These are phyloP conservation scores for Penicillium griseofulvum DNA, from an alignment of 2,329 filamentous ascomycete genomes.

Conservation along the genomic window DNA sequence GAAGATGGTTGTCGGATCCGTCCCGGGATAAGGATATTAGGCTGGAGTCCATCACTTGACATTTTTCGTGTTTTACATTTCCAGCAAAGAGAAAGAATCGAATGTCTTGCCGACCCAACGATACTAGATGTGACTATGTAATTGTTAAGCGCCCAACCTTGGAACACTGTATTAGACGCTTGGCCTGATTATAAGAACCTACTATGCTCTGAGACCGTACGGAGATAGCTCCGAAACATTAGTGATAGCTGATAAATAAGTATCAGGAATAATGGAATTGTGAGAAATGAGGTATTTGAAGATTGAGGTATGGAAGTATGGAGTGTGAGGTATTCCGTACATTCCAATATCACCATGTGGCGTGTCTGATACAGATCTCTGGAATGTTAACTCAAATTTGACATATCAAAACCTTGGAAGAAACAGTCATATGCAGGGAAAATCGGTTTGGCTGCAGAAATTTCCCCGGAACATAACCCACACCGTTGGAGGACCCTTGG, in stretches of 20 bases:
- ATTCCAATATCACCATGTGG: constrained; percentile 5
- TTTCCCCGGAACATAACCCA: constrained; percentile 1
- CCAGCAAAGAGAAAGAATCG: background rate
- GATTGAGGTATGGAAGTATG: no score
- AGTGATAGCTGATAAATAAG: background rate
- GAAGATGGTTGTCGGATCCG: background rate
- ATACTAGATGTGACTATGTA: background rate
- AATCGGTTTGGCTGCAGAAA: background rate
- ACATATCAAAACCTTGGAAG: constrained; percentile 1
- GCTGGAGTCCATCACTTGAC: background rate
- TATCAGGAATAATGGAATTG: background rate
- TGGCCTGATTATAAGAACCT: no score
- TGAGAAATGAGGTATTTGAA: background rate
- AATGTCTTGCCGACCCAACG: background rate
- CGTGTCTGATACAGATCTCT: background rate
- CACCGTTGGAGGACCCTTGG: background rate
- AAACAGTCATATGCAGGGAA: background rate
- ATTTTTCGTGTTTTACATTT: background rate
- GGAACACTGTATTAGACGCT: no score
- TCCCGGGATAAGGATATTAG: background rate
- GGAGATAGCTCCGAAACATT: background rate
- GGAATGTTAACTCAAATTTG: constrained; percentile 1
- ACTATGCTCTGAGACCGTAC: no score
- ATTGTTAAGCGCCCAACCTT: background rate
- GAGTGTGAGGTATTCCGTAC: background rate